Evolutionary conservation across 106 monocot species (phyloP).

Genomic region (Dioscorea zingiberensis): DNA sequence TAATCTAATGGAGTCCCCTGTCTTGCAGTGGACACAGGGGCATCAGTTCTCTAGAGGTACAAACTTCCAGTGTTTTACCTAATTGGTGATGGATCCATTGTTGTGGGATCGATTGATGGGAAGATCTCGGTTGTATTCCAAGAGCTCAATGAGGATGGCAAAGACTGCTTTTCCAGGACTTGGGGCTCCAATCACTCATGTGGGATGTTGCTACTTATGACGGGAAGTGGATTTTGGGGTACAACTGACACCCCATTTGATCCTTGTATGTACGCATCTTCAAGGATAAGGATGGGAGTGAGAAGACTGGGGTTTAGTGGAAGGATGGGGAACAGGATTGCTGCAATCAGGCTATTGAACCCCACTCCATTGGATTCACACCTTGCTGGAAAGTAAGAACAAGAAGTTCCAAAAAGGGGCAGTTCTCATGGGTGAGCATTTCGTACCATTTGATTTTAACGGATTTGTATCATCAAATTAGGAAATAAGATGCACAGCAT

Average conservation of each 20-base stretch:
- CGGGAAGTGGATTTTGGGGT: conserved; percentile 91
- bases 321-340: conserved; percentile 85
- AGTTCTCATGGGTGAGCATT: conserved; percentile 84
- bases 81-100: conserved; percentile 85
- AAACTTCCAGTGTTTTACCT: conserved; percentile 86
- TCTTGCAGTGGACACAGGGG: conserved; percentile 86
- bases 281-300: conserved; percentile 85
- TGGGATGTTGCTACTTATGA: conserved; percentile 91
- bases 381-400: conserved; percentile 50
- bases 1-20: conserved; percentile 36
- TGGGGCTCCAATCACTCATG: conserved; percentile 73
- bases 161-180: conserved; percentile 90
- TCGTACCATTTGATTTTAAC: too few relatives aligned
- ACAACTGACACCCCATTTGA: conserved; percentile 76
- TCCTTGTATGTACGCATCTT: conserved; percentile 76
- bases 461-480: too few relatives aligned
- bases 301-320: conserved; percentile 85
- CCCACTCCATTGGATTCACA: conserved; percentile 80
- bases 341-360: conserved; percentile 83
- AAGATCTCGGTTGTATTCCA: conserved; percentile 82
- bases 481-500: too few relatives aligned
- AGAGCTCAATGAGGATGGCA: conserved; percentile 92
- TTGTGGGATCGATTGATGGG: conserved; percentile 84
- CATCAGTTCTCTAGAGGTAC: conserved; percentile 88
- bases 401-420: conserved; percentile 75